These are phyloP conservation scores for Globisporangium rhizosaccharum DNA, from an alignment of 352 stramenopile genomes.

Conservation along the genomic window DNA sequence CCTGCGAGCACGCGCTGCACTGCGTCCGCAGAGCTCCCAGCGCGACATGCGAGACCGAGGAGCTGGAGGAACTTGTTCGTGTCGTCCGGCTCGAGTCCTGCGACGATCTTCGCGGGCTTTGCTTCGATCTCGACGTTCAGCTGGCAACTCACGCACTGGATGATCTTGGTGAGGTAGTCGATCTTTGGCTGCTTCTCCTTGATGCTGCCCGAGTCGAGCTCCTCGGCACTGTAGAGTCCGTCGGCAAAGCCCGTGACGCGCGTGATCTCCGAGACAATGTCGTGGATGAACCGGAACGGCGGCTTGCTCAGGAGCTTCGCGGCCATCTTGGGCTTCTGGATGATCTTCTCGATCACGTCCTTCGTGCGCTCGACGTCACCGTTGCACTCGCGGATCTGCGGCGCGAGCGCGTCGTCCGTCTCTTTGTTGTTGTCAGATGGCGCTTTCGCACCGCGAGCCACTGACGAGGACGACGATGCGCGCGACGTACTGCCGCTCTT, in stretches of 20 bases:
- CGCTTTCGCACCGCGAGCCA: slow-evolving; percentile 19
- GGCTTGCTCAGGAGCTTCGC: slow-evolving; percentile 79
- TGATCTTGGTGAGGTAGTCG: slow-evolving; percentile 86
- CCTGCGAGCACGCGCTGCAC: slow-evolving; percentile 69
- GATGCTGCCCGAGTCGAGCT: slow-evolving; percentile 89
- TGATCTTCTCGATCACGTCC: slow-evolving; percentile 71
- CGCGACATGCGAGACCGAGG: slow-evolving; percentile 70
- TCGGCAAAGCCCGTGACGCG: slow-evolving; percentile 78
- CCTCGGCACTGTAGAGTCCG: slow-evolving; percentile 76
- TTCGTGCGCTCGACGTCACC: slow-evolving; percentile 74
- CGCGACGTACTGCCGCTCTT: slow-evolving; percentile 28
- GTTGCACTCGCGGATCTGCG: slow-evolving; percentile 68
- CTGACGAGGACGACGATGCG: slow-evolving; percentile 20
- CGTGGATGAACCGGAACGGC: slow-evolving; percentile 86
- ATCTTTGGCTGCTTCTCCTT: slow-evolving; percentile 94
- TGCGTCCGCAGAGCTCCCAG: slow-evolving; percentile 54
- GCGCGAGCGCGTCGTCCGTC: slow-evolving; percentile 37
- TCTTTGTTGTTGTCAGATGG: slow-evolving; percentile 45
- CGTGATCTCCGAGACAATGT: slow-evolving; percentile 79
- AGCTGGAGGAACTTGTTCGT: slow-evolving; percentile 94
- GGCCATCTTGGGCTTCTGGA: slow-evolving; percentile 82
- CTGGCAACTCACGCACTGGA: slow-evolving; percentile 86
- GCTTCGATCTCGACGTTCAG: slow-evolving; percentile 87
- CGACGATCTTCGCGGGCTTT: slow-evolving; percentile 84
- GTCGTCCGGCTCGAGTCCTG: slow-evolving; percentile 90